Evolutionary conservation across 2,329 filamentous ascomycete genomes (phyloP), one percentile per base, ranked within the genome.

Genomic region (Botrytis byssoidea): DNA sequence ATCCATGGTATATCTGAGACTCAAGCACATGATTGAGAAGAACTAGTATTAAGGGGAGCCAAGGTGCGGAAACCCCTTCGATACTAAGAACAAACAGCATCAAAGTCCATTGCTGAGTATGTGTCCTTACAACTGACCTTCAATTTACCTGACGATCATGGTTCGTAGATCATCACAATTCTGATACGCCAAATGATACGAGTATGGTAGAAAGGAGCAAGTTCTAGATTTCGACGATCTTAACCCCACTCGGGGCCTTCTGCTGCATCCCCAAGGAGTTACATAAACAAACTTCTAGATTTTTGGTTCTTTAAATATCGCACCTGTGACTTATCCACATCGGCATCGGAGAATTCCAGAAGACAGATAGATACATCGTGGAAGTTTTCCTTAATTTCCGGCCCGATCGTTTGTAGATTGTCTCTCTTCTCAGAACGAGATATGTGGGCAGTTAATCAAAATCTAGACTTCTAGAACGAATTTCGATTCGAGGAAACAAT

Each of bases 81-180:
- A 25, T 57, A 57, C n/a, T 25, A 29, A 16, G 51, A 29, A 18
- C n/a, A 55, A 29, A 25, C 14, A 55, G n/a, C 25, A 55, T 55
- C 51, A 18, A 55, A 29, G 18, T 14, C 51, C 8, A 14, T 59
- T 59, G 57, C 57, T 22, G 57, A 32, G 29, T 59, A 35, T 35
- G 55, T 59, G 29, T 59, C 57, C 18, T 35, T 35, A 32, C 16
- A 35, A 35, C 29, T 35, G 57, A 35, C 57, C 57, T 57, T 14
- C 51, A 57, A 57, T 29, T 5, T 29, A 29, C 51, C 8, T 57
- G 48, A 37, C 18, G 37, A 69, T 57, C 66, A 69, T 42, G 66
- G 37, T 69, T 57, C 66, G 35, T 32, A n/a, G 37, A 57, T 57
- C 25, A 37, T 20, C 44, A 66, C 64, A 66, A 48, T 66, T 66